Evolutionary conservation across 192 early-diverging fungal species (phyloP).

Genomic region (Coemansia sp.): DNA sequence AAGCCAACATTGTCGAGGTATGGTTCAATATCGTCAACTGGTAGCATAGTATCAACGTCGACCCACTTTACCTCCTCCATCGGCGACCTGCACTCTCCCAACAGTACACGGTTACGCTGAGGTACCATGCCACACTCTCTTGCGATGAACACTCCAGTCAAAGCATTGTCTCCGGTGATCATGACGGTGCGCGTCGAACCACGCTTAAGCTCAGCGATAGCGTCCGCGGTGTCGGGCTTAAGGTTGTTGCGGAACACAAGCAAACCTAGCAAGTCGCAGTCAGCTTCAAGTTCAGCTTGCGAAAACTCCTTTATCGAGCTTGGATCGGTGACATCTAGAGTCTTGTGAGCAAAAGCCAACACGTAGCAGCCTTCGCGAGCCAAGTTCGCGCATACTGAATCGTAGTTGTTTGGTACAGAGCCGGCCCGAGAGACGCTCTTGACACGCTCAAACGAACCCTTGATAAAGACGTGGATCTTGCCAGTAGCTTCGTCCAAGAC

Average conservation of each 20-base stretch:
- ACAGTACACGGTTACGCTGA: constrained; percentile 33
- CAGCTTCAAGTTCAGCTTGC: constrained; percentile 67
- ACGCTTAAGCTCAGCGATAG: constrained; percentile 68
- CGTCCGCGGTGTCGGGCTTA: constrained; percentile 71
- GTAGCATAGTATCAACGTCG: constrained; percentile 60
- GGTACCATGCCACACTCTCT: constrained; percentile 61
- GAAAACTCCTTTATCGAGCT: constrained; percentile 35
- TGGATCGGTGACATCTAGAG: constrained; percentile 49
- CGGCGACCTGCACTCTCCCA: constrained; percentile 58
- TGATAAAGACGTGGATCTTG: constrained; percentile 67
- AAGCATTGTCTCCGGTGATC: constrained; percentile 82
- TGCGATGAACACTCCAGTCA: constrained; percentile 77
- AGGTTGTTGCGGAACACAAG: constrained; percentile 81
- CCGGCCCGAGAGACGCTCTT: constrained; percentile 58
- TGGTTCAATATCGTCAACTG: neutral
- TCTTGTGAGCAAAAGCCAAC: constrained; percentile 65
- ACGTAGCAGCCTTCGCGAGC: constrained; percentile 79
- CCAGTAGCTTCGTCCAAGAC: constrained; percentile 59
- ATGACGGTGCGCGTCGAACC: constrained; percentile 78
- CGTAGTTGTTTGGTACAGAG: constrained; percentile 64
- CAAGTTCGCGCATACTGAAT: constrained; percentile 53
- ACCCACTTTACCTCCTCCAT: constrained; percentile 58
- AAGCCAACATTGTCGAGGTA: neutral
- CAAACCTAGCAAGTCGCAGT: constrained; percentile 64
- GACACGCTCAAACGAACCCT: constrained; percentile 59